phyloP scores from a whole-genome alignment of 805 yeast species.

The Cyberlindnera euphorbiiphila region DNA sequence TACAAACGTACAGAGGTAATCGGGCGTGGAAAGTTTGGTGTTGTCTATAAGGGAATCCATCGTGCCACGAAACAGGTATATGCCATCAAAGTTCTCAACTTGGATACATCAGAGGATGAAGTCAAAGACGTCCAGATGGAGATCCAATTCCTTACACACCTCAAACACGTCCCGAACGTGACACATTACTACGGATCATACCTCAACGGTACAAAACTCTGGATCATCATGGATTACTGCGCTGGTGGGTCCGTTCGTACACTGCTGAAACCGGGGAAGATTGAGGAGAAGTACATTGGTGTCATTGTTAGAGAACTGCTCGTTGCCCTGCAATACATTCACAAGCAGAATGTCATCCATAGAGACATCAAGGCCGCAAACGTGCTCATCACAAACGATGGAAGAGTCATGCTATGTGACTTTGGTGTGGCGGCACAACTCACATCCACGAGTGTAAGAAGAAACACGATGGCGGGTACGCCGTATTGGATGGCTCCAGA shows the following conservation, averaged over 20 bases:
- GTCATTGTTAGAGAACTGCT: constrained; percentile 83
- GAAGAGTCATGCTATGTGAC: constrained; percentile 88
- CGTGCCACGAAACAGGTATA: constrained; percentile 69
- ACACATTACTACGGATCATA: constrained; percentile 90
- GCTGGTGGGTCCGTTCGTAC: constrained; percentile 87
- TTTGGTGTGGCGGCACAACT: constrained; percentile 98
- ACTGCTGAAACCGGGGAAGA: constrained; percentile 75
- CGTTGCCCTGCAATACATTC: constrained; percentile 75
- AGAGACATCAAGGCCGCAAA: constrained; percentile 97
- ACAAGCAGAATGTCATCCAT: constrained; percentile 87
- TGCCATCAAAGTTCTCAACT: constrained; percentile 88
- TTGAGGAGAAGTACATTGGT: constrained; percentile 80
- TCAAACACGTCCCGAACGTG: constrained; percentile 84
- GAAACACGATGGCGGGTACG: constrained; percentile 94
- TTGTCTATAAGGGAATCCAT: constrained; percentile 85
- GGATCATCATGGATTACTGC: constrained; percentile 98
- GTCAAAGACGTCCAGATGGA: constrained; percentile 93
- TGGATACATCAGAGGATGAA: constrained; percentile 92
- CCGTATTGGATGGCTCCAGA: constrained; percentile 99
- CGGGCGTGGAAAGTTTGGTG: constrained; percentile 96
- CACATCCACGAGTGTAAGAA: constrained; percentile 65
- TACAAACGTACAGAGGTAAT: constrained; percentile 85
- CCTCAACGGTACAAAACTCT: constrained; percentile 81
- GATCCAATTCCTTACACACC: constrained; percentile 76
- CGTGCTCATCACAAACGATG: constrained; percentile 82